Evolutionary conservation across 495 filamentous ascomycete species (phyloP).

Genomic region (Bryoglossum gracile): DNA sequence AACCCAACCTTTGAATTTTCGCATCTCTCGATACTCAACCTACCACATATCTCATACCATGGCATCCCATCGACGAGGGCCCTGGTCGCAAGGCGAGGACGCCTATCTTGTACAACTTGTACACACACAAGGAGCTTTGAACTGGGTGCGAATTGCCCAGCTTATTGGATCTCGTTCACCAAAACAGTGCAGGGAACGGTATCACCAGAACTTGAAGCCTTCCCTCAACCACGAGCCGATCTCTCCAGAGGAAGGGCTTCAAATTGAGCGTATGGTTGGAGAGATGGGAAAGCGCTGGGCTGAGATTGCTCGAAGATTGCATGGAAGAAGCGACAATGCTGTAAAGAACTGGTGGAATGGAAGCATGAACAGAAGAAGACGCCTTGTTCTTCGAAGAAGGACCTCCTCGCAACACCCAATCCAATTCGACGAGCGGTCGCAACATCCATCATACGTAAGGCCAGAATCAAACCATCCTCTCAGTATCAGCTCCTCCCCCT

Average conservation of each 20-base stretch:
- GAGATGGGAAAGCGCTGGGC: constrained; percentile 92
- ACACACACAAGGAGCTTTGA: constrained; percentile 66
- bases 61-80: constrained; percentile 66
- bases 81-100: constrained; percentile 85
- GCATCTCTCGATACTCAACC: too few relatives aligned
- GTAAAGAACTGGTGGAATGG: constrained; percentile 99
- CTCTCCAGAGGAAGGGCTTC: constrained; percentile 74
- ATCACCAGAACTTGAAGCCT: constrained; percentile 92
- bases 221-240: constrained; percentile 87
- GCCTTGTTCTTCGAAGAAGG: constrained; percentile 40
- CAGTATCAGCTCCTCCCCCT: constrained; percentile 34
- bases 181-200: constrained; percentile 95
- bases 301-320: constrained; percentile 79
- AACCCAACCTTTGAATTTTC: too few relatives aligned
- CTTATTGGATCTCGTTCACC: constrained; percentile 71
- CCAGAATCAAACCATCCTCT: constrained; percentile 18
- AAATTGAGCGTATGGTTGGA: constrained; percentile 73
- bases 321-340: constrained; percentile 90
- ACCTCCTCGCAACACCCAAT: constrained; percentile 22
- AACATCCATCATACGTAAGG: constrained; percentile 15
- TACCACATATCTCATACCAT: constrained; percentile 26
- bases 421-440: constrained; percentile 20
- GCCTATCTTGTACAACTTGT: constrained; percentile 64
- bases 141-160: constrained; percentile 87
- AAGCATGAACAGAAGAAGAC: constrained; percentile 70